These are phyloP conservation scores for Sugiyamaella neomexicana DNA, from an alignment of 1,139 yeast species.

Conservation along the genomic window DNA sequence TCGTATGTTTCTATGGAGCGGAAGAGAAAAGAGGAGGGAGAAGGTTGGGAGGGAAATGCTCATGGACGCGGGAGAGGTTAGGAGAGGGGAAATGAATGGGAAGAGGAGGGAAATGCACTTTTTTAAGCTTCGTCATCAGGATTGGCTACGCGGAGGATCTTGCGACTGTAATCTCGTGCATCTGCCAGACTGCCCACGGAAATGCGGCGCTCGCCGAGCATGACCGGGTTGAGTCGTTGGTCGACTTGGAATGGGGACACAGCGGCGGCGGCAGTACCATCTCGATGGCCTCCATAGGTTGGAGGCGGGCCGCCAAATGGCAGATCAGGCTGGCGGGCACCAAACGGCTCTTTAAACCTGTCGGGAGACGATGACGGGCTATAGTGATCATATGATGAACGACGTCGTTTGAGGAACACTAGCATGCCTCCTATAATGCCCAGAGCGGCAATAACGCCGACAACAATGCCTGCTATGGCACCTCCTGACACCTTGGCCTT, in stretches of 20 bases:
- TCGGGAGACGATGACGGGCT: slow-evolving; percentile 43
- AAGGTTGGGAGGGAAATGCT: not conserved
- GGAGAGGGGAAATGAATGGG: not conserved
- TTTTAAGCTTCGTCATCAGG: slow-evolving; percentile 49
- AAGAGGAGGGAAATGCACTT: not conserved
- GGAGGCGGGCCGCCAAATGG: slow-evolving; percentile 21
- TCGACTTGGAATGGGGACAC: slow-evolving; percentile 55
- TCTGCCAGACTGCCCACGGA: slow-evolving; percentile 78
- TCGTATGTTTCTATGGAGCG: slow-evolving; percentile 3
- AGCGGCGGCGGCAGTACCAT: slow-evolving; percentile 25
- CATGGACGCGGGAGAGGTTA: not conserved
- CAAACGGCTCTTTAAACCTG: slow-evolving; percentile 35
- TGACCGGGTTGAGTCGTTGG: slow-evolving; percentile 64
- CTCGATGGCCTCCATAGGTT: not conserved
- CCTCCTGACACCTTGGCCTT: slow-evolving; percentile 35
- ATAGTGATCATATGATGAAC: slow-evolving; percentile 50
- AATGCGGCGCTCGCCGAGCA: slow-evolving; percentile 71
- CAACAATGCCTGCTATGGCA: slow-evolving; percentile 39
- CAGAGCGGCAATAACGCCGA: slow-evolving; percentile 39
- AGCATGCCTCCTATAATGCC: slow-evolving; percentile 48
- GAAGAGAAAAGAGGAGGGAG: not conserved
- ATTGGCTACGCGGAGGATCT: slow-evolving; percentile 71
- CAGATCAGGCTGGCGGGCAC: slow-evolving; percentile 26
- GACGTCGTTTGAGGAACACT: slow-evolving; percentile 48
- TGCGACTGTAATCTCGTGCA: slow-evolving; percentile 73